Conservation (phyloP, 2,329 filamentous ascomycete genomes). For the Boeremia exigua region DNA sequence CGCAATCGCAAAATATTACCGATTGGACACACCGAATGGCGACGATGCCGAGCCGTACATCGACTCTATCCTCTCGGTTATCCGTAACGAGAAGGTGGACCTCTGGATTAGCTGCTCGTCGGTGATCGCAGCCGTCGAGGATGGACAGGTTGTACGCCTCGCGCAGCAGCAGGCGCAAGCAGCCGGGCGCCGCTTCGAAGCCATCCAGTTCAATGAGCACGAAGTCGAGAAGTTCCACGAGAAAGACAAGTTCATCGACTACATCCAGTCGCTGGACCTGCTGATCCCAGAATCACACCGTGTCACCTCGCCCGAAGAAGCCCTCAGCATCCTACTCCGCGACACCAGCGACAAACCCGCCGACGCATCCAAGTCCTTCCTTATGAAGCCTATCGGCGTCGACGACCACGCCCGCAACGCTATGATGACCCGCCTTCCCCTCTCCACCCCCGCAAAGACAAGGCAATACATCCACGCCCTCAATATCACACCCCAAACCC, state of each 20-base stretch:
- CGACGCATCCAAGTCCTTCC: constrained; percentile 56
- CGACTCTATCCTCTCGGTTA: constrained; percentile 62
- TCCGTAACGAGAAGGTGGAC: constrained; percentile 66
- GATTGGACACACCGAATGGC: constrained; percentile 47
- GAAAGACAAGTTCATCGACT: constrained; percentile 69
- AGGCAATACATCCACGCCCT: constrained; percentile 61
- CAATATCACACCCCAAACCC: constrained; percentile 59
- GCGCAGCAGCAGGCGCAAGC: constrained; percentile 57
- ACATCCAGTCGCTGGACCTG: constrained; percentile 56
- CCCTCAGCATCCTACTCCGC: constrained; percentile 58
- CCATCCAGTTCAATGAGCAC: constrained; percentile 66
- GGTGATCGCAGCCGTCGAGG: constrained; percentile 69
- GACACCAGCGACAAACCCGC: constrained; percentile 14
- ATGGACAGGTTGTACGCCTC: constrained; percentile 64
- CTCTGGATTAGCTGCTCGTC: constrained; percentile 78
- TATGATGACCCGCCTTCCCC: constrained; percentile 69
- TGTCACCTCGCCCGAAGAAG: constrained; percentile 61
- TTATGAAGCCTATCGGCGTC: constrained; percentile 70
- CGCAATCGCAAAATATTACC: constrained; percentile 62
- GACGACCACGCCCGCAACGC: constrained; percentile 65
- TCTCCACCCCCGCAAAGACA: constrained; percentile 60
- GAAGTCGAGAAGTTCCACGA: constrained; percentile 66
- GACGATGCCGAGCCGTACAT: constrained; percentile 59
- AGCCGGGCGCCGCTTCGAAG: constrained; percentile 62
- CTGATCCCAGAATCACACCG: constrained; percentile 52